These are phyloP conservation scores for Pseudogymnoascus sp. DNA, from an alignment of 2,329 filamentous ascomycete genomes.

Conservation along the genomic window DNA sequence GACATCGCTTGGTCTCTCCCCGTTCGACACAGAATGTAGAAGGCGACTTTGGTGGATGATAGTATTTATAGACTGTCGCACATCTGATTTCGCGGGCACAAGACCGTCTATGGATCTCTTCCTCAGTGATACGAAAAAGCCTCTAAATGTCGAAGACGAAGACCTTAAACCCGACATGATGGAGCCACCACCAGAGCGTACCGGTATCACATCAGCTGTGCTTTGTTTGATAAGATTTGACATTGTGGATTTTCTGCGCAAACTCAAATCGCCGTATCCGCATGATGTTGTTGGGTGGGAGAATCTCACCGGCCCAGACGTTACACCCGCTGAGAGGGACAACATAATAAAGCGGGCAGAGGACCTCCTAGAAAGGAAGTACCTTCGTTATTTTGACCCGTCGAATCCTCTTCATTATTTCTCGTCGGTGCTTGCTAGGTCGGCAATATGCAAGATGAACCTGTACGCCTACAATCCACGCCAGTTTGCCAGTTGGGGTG, in stretches of 20 bases:
- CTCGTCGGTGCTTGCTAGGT: constrained; percentile 14
- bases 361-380: constrained; percentile 29
- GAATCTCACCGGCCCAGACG: constrained; percentile 12
- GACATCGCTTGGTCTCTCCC: constrained; percentile 39
- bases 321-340: constrained; percentile 17
- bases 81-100: constrained; percentile 40
- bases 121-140: constrained; percentile 38
- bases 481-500: constrained; percentile 12
- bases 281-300: constrained; percentile 16
- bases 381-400: constrained; percentile 30
- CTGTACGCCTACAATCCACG: constrained; percentile 20
- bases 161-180: constrained; percentile 38
- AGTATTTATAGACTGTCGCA: constrained; percentile 42
- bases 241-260: constrained; percentile 32
- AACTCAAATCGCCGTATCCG: constrained; percentile 27
- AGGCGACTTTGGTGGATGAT: constrained; percentile 53
- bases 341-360: constrained; percentile 30
- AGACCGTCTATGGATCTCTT: constrained; percentile 32
- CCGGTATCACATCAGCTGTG: constrained; percentile 36
- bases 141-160: constrained; percentile 45
- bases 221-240: constrained; percentile 30
- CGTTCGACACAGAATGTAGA: constrained; percentile 44
- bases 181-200: constrained; percentile 36
- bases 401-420: constrained; percentile 21
- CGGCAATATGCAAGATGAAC: constrained; percentile 20